A percentile compares a stretch with the other conserved stretches of the same genome.
These are phyloP conservation scores for Pseudogymnoascus sp. DNA, from an alignment of 2,329 filamentous ascomycete genomes.

Conservation along the genomic window DNA sequence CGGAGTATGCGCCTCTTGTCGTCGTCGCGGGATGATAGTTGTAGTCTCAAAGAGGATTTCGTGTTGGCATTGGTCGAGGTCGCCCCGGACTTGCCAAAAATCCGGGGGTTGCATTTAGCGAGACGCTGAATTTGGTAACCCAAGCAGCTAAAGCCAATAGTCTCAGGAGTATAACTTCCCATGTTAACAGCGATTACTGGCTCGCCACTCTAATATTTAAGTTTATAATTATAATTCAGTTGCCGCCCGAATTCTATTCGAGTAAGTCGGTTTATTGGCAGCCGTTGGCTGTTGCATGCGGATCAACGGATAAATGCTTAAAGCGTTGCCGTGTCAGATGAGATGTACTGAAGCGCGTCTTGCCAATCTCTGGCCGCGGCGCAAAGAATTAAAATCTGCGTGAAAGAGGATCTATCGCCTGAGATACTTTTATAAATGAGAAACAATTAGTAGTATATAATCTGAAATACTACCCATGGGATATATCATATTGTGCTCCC, in stretches of 20 bases:
- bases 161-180: not conserved
- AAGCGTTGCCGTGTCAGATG: not conserved
- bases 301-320: not conserved
- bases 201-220: not conserved
- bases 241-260: not conserved
- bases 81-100: not conserved
- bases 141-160: not conserved
- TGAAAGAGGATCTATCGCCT: not conserved
- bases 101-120: constrained; percentile 1
- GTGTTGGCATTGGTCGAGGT: not conserved
- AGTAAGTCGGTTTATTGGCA: not conserved
- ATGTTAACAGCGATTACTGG: not conserved
- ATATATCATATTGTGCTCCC: not conserved
- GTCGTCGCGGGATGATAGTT: not conserved
- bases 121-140: constrained; percentile 1
- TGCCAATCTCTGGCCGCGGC: not conserved
- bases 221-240: not conserved
- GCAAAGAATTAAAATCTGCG: not conserved
- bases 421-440: not conserved
- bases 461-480: not conserved
- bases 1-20: not conserved
- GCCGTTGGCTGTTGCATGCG: not conserved
- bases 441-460: not conserved
- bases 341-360: not conserved
- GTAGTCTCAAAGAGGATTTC: not conserved